phyloP scores from a whole-genome alignment of 345 rosid species.

The Trapa bicornis region DNA sequence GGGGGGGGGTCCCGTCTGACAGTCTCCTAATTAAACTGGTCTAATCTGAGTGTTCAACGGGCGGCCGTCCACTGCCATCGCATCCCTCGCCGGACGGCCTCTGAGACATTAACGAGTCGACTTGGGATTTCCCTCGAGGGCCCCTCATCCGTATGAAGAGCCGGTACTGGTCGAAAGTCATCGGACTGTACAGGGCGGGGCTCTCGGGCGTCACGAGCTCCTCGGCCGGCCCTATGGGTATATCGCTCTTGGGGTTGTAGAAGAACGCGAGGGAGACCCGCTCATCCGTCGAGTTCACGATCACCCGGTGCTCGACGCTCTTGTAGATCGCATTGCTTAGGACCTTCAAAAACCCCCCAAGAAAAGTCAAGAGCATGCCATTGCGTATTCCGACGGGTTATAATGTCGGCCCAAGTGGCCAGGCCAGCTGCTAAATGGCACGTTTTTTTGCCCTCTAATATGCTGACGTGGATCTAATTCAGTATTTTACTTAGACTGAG shows the following conservation, averaged over 20 bases:
- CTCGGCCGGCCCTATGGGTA: constrained; percentile 50
- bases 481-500: background rate
- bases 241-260: constrained; percentile 82
- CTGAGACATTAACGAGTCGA: constrained; percentile 46
- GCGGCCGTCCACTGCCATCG: no score
- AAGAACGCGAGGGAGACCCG: constrained; percentile 81
- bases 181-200: constrained; percentile 50
- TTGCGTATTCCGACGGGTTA: background rate
- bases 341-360: constrained; percentile 24
- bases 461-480: background rate
- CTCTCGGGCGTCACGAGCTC: constrained; percentile 44
- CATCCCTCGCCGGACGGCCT: background rate
- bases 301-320: constrained; percentile 90
- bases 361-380: background rate
- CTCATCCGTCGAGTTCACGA: constrained; percentile 52
- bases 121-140: constrained; percentile 81
- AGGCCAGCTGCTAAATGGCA: no score
- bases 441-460: background rate
- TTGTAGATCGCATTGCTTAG: constrained; percentile 75
- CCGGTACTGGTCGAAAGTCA: constrained; percentile 82
- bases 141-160: constrained; percentile 63
- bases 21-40: no score
- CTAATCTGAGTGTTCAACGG: no score
- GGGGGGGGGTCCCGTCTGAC: no score
- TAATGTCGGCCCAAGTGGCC: no score